phyloP scores from a whole-genome alignment of 2,329 filamentous ascomycete species.

The Tothia fuscella region DNA sequence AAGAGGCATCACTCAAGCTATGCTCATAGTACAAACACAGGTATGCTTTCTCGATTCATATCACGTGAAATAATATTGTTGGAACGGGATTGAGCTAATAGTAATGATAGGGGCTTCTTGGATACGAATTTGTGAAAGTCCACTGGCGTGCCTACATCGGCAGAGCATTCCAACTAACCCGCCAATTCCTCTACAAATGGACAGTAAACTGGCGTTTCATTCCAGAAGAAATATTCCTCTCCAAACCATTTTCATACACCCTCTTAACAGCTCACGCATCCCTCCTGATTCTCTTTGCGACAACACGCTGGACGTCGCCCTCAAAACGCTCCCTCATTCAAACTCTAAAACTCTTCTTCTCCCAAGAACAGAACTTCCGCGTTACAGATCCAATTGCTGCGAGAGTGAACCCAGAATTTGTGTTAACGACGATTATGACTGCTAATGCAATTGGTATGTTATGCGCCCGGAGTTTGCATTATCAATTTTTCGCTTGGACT shows the following conservation, averaged over 20 bases:
- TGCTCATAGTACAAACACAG: conserved; percentile 68
- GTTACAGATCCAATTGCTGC: conserved; percentile 27
- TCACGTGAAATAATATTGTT: background rate
- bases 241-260: conserved; percentile 51
- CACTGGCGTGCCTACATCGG: conserved; percentile 62
- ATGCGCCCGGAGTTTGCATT: conserved; percentile 80
- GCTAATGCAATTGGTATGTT: conserved; percentile 70
- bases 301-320: conserved; percentile 61
- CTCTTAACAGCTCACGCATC: conserved; percentile 54
- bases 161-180: conserved; percentile 79
- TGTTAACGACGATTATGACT: conserved; percentile 64
- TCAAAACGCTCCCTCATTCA: conserved; percentile 45
- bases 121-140: conserved; percentile 54
- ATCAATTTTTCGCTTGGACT: conserved; percentile 89
- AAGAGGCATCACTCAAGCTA: conserved; percentile 53
- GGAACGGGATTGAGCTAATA: background rate
- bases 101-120: conserved; percentile 35
- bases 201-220: conserved; percentile 98
- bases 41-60: conserved; percentile 38
- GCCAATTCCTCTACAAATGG: conserved; percentile 93
- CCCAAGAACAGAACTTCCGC: conserved; percentile 1
- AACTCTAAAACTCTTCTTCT: conserved; percentile 39
- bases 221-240: conserved; percentile 70
- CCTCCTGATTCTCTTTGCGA: conserved; percentile 55
- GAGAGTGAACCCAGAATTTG: conserved; percentile 57